Percentiles rank a stretch among this genome's conserved stretches.
Conservation (phyloP, 768 basidiomycete species). For the Kwoniella dendrophila region DNA sequence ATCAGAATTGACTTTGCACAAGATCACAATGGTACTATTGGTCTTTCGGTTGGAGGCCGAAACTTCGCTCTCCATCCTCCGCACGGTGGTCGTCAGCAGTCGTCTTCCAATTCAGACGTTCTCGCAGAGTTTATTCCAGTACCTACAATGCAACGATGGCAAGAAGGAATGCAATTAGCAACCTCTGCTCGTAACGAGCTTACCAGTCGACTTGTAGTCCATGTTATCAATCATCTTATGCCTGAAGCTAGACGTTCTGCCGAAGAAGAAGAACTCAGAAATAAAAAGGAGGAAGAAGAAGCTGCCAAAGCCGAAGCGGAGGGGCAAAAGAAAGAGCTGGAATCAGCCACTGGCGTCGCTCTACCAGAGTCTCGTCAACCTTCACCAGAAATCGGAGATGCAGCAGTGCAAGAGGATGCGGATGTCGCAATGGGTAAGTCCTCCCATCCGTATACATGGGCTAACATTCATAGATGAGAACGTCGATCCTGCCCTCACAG, state of each 20-base stretch:
- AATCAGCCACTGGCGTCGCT: constrained; percentile 22
- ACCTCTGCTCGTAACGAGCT: constrained; percentile 74
- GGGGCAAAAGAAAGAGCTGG: constrained; percentile 15
- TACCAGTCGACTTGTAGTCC: constrained; percentile 68
- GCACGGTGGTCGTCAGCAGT: background rate
- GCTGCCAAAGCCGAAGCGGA: constrained; percentile 58
- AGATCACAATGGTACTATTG: constrained; percentile 31
- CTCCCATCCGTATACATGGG: constrained; percentile 14
- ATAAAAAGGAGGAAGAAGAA: constrained; percentile 46
- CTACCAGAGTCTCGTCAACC: constrained; percentile 28
- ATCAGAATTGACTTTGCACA: constrained; percentile 75
- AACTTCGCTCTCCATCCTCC: constrained; percentile 16
- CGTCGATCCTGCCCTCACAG: background rate
- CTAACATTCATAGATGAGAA: constrained; percentile 31
- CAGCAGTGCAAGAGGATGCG: constrained; percentile 1
- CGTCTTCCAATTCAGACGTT: constrained; percentile 14
- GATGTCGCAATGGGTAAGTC: constrained; percentile 28
- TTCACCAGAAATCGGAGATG: constrained; percentile 10
- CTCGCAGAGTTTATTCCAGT: constrained; percentile 66
- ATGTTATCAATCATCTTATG: constrained; percentile 71
- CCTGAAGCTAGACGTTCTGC: constrained; percentile 66
- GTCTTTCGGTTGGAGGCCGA: constrained; percentile 28
- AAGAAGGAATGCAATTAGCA: constrained; percentile 79
- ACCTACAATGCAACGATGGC: constrained; percentile 82
- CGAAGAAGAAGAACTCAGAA: constrained; percentile 63